Evolutionary conservation across 306 rosid species (phyloP).

Genomic region (Vicia faba): DNA sequence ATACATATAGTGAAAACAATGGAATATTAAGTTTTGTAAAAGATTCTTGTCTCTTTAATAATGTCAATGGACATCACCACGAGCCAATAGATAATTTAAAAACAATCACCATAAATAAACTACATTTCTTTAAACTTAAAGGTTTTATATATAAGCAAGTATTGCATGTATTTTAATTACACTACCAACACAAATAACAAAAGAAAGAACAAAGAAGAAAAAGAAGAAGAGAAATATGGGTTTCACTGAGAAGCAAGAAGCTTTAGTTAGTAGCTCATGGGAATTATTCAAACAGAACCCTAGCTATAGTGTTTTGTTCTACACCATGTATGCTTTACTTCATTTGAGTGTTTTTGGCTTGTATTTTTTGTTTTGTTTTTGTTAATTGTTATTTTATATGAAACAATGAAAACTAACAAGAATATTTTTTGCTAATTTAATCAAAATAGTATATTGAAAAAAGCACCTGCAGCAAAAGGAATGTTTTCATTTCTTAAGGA

Average conservation of each 20-base stretch:
- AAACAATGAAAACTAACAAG: neutral
- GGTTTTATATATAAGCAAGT: neutral
- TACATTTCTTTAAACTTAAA: neutral
- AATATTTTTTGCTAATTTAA: neutral
- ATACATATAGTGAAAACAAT: neutral
- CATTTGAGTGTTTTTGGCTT: too few species aligned
- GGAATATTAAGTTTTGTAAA: neutral
- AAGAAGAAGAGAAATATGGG: neutral
- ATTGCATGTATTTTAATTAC: neutral
- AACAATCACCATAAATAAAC: neutral
- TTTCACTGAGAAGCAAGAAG: slow-evolving; percentile 35
- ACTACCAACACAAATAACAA: neutral
- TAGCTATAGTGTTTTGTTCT: slow-evolving; percentile 26
- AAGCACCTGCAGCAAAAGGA: slow-evolving; percentile 30
- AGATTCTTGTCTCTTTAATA: neutral
- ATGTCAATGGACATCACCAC: neutral
- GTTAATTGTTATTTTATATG: neutral
- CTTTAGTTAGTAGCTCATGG: slow-evolving; percentile 35
- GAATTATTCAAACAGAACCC: slow-evolving; percentile 33
- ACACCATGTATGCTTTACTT: slow-evolving; percentile 10
- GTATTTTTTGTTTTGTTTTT: neutral
- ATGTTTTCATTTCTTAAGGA: slow-evolving; percentile 38
- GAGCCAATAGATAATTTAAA: neutral
- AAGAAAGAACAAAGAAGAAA: neutral
- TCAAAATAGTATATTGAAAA: slow-evolving; percentile 38